phyloP scores from a whole-genome alignment of 441 rosid genomes.

The Populus trichocarpa region DNA sequence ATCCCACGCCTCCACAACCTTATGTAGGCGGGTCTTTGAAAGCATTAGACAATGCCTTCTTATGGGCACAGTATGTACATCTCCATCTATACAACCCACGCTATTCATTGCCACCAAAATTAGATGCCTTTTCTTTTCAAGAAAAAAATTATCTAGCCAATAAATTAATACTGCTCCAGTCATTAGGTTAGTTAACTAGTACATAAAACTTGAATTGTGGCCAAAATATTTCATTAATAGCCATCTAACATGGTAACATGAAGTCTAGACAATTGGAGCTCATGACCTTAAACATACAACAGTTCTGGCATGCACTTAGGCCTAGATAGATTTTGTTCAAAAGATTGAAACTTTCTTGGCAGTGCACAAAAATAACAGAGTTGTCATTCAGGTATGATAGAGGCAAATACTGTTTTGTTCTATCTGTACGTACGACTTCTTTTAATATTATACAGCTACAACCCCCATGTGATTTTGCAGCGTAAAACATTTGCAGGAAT shows the following conservation, averaged over 20 bases:
- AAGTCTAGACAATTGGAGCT: background rate
- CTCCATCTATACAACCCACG: background rate
- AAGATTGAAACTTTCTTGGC: background rate
- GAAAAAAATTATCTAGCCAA: background rate
- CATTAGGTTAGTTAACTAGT: background rate
- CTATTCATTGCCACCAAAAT: background rate
- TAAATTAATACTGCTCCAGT: background rate
- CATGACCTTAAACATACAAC: background rate
- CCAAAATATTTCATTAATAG: background rate
- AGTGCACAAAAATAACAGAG: background rate
- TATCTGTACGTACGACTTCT: background rate
- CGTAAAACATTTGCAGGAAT: slow-evolving; percentile 26
- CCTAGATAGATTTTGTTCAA: background rate
- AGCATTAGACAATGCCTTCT: slow-evolving; percentile 47
- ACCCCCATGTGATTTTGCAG: background rate
- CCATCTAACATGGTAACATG: background rate
- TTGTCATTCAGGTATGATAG: background rate
- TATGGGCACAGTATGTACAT: slow-evolving; percentile 44
- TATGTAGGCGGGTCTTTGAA: slow-evolving; percentile 50
- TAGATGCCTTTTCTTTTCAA: background rate
- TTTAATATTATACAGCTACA: background rate
- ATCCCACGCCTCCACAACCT: slow-evolving; percentile 46
- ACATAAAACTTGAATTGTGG: background rate
- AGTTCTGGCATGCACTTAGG: background rate
- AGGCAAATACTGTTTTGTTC: background rate